Base-by-base conservation (phyloP, 176 grass and related monocot species). In the Pharus latifolius region DNA sequence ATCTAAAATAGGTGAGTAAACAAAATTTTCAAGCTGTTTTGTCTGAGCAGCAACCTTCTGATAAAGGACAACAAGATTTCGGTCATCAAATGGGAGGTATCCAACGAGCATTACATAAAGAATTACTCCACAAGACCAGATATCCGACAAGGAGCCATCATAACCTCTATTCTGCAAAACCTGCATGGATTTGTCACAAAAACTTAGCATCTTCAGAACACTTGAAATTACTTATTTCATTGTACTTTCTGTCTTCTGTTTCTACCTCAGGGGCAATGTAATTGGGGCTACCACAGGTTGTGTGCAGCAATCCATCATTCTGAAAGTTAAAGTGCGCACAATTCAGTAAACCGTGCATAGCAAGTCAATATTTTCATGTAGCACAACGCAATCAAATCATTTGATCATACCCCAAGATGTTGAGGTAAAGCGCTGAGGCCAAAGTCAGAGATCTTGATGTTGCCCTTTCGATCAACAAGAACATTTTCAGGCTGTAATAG, bases 41-140 rank as follows among this genome's bases (percentile, higher is more conserved):
- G 12, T 69, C 26, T 53, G 9, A 40, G 48, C 29, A 54, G 4
- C 5, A 25, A 90, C 91, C 83, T 96, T 96, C 38, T 96, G 91
- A 75, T 96, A 96, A 43, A 96, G 91, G n/a, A 96, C 91, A 32
- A 80, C 91, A 26, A 96, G 74, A 52, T 96, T 96, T 78, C 91
- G 68, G 63, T 96, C 91, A 56, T 96, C 83, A n/a, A 96, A 96
- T 18, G 87, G 91, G 62, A 90, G 91, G 77, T 41, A 67, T 14
- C 87, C 91, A 3, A 76, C 78, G 13, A 96, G 91, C 82, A 96
- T 90, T 27, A 84, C 81, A 47, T 82, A 96, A 7, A 96, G 75
- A 61, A 96, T 90, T 47, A 96, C 91, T 49, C 91, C 91, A 67
- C 91, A 96, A 24, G 91, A 96, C 91, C 91, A 96, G 30, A 96